These are phyloP conservation scores for Yamadazyma laniorum DNA, from an alignment of 805 yeast species.

Conservation along the genomic window DNA sequence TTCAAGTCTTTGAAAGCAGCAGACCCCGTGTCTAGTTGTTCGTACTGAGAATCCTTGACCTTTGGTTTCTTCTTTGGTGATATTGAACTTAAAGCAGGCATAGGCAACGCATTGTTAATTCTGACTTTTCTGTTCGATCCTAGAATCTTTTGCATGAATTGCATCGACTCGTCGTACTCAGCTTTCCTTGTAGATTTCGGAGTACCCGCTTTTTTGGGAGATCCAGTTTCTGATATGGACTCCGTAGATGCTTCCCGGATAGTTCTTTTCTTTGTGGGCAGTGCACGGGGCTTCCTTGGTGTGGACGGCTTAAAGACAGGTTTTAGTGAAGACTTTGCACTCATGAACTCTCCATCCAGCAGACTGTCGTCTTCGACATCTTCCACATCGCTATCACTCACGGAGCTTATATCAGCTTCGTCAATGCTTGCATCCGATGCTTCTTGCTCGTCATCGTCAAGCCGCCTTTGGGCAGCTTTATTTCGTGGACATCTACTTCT, in stretches of 20 bases:
- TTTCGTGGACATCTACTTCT: no score
- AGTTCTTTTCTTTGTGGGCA: not conserved
- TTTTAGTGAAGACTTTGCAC: conserved; percentile 15
- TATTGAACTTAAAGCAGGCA: conserved; percentile 16
- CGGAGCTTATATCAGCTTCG: no score
- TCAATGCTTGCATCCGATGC: no score
- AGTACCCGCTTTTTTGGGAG: conserved; percentile 2
- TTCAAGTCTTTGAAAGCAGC: conserved; percentile 37
- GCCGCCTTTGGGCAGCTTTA: no score
- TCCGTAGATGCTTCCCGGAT: not conserved
- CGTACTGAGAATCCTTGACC: conserved; percentile 6
- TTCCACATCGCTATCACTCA: not conserved
- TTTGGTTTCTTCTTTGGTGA: conserved; percentile 11
- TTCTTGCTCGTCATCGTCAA: no score
- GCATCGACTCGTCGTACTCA: conserved; percentile 6
- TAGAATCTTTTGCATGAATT: conserved; percentile 5
- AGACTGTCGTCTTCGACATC: not conserved
- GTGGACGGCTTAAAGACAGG: not conserved
- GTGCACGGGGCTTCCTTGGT: not conserved
- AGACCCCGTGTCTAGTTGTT: conserved; percentile 22
- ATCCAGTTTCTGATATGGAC: conserved; percentile 1
- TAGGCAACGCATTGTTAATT: conserved; percentile 1
- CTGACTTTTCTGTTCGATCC: conserved; percentile 3
- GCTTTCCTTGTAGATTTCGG: conserved; percentile 4
- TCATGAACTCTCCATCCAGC: not conserved